Conservation (phyloP, 768 basidiomycete genomes). For the Asterophora parasitica region DNA sequence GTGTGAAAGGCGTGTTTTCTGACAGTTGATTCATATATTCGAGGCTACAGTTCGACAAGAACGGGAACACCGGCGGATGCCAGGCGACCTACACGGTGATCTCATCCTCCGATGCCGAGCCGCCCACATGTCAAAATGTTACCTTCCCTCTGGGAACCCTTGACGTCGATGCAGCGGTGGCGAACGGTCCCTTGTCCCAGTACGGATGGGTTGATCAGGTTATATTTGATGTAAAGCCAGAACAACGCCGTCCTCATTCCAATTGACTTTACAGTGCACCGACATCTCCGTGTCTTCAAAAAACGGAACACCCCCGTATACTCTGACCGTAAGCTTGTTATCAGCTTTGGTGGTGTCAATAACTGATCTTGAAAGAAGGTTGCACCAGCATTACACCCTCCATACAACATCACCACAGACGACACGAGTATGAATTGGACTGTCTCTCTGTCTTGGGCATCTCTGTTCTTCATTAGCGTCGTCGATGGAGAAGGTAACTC, state of each 20-base stretch:
- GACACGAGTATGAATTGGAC: conserved; percentile 53
- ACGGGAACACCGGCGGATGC: conserved; percentile 58
- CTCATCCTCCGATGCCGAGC: conserved; percentile 29
- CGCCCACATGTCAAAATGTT: conserved; percentile 46
- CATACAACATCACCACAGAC: conserved; percentile 48
- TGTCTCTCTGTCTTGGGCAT: conserved; percentile 45
- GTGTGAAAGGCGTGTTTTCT: conserved; percentile 2
- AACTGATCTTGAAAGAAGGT: conserved; percentile 31
- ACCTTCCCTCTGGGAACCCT: conserved; percentile 40
- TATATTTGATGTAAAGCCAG: background rate
- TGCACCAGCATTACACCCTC: conserved; percentile 57
- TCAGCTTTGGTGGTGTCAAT: background rate
- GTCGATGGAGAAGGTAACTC: conserved; percentile 43
- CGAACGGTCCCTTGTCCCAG: conserved; percentile 48
- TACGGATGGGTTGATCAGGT: conserved; percentile 60
- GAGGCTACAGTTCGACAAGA: conserved; percentile 47
- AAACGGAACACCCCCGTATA: conserved; percentile 59
- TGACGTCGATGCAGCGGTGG: conserved; percentile 38
- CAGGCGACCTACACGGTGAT: conserved; percentile 56
- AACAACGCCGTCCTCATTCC: background rate
- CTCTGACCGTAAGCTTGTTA: conserved; percentile 39
- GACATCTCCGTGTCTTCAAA: conserved; percentile 49
- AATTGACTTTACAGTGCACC: conserved; percentile 45
- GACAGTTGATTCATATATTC: background rate
- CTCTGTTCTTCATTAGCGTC: conserved; percentile 53